Conservation (phyloP, 1,139 yeast species). For the Protomyces arabidopsidicola region DNA sequence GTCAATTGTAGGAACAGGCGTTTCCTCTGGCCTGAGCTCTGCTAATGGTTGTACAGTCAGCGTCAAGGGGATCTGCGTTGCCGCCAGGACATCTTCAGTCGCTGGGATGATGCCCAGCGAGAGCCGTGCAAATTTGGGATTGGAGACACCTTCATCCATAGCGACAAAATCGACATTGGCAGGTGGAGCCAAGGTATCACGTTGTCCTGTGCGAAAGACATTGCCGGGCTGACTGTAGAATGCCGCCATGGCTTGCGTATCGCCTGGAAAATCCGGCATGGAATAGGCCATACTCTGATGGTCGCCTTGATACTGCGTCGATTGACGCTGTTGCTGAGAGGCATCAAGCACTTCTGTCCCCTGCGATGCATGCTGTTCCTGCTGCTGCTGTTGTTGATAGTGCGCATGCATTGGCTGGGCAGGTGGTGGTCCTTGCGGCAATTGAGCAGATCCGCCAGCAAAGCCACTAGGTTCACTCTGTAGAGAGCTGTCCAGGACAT, state of each 20-base stretch:
- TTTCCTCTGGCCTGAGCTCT: conserved; percentile 47
- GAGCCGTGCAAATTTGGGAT: conserved; percentile 72
- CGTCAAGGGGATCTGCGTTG: conserved; percentile 76
- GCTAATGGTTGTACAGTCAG: conserved; percentile 83
- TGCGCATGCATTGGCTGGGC: neutral
- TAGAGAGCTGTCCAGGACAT: conserved; percentile 10
- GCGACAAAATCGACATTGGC: conserved; percentile 69
- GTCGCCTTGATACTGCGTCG: neutral
- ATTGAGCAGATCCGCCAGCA: neutral
- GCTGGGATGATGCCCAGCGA: conserved; percentile 83
- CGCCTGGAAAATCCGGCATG: neutral
- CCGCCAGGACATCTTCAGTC: conserved; percentile 61
- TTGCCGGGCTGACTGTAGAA: neutral
- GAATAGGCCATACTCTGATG: neutral
- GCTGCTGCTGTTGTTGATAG: neutral
- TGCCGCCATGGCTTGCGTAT: neutral
- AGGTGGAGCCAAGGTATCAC: conserved; percentile 46
- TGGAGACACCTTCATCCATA: conserved; percentile 77
- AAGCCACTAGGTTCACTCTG: neutral
- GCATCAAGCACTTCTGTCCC: neutral
- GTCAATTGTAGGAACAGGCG: conserved; percentile 64
- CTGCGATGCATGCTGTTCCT: neutral
- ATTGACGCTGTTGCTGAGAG: neutral
- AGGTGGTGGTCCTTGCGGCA: neutral
- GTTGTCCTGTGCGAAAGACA: conserved; percentile 9